Base-by-base conservation (phyloP, 345 rosid genomes). In the Brassica incana region DNA sequence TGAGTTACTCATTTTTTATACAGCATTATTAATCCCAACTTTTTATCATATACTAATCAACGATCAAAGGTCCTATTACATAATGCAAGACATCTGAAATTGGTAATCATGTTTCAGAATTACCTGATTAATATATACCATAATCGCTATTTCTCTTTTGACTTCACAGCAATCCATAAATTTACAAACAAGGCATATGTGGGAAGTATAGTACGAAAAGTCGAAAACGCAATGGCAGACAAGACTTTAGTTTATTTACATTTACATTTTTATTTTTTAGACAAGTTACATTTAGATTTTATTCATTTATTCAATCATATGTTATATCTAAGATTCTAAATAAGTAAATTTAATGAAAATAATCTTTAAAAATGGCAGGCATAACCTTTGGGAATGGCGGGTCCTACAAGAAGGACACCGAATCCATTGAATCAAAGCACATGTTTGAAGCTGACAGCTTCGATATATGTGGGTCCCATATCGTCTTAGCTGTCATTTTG, bases 351-450 rank as follows among this genome's bases (percentile, higher is more conserved):
- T 45, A 45, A 45, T 2, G 48, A 38, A 72, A 58, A 66, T 60
- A 43, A 11, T 59, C 1, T 15, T 43, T 8, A 65, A 65, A 45
- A 40, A 38, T 45, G 54, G 74, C 2, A 67, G 61, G 40, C 78
- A 79, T 32, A 45, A 11, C 69, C 8, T 10, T 68, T 69, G 79
- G 70, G 83, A 75, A 69, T 80, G 83, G 79, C 16, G 76, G 79
- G 71, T 2, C 79, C 79, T 52, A 64, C 15, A 15, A 23, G 30
- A 80, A 75, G 72, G 79, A 74, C 75, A 70, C 71, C 76, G 83
- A 80, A 80, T 74, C 83, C 72, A 80, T 63, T 75, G 83, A 80
- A 80, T 80, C 83, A 75, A 80, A 74, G 52, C 79, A 80, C 83
- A 80, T 80, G 83, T 75, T 54, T 75, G 72, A 40, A 62, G 64